Base-by-base conservation (phyloP, 306 rosid species). In the Fagus sylvatica region DNA sequence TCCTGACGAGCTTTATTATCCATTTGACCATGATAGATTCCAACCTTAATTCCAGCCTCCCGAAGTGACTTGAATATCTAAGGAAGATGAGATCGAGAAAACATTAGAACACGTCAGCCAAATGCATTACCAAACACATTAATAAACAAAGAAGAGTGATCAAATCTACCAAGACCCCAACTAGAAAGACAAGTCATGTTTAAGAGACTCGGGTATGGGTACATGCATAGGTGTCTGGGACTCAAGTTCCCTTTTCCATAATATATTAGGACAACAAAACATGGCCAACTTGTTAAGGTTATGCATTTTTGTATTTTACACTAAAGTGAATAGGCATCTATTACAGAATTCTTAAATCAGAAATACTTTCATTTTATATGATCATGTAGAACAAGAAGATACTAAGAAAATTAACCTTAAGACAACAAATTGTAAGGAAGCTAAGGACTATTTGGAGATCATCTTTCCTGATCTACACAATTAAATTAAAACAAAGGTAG, bases 1-100 rank as follows among this genome's bases (percentile, higher is more conserved):
- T 93, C 96, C 22, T 89, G 90, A 75, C 97, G 96, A 59, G 92
- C 74, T 82, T 72, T 88, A 68, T 76, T 93, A 78, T 71, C 59
- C 96, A 93, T 90, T 82, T 90, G 93, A 79, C 96, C 93, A 79
- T 91, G 98, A 80, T 93, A 91, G 67, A 85, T 87, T 78, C 96
- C 97, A 71, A 87, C 89, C 73, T 75, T 79, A 71, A 93, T 85
- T 56, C 96, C 93, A 28, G 79, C 92, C 79, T 88, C 96, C 57
- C 41, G 60, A 80, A 93, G 88, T 75, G 91, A 85, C 81, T 81
- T 75, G 77, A 79, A 81, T 87, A 93, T 81, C 98, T 93, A 80
- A 32, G 72, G 34, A 73, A 87, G 76, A 80, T 36, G 78, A 75
- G 66, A 73, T 69, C 70, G 72, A 30, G 37, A 19, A 76, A 53